phyloP scores from a whole-genome alignment of 371 early-diverging fungal genomes.

The Mucor plumbeus region DNA sequence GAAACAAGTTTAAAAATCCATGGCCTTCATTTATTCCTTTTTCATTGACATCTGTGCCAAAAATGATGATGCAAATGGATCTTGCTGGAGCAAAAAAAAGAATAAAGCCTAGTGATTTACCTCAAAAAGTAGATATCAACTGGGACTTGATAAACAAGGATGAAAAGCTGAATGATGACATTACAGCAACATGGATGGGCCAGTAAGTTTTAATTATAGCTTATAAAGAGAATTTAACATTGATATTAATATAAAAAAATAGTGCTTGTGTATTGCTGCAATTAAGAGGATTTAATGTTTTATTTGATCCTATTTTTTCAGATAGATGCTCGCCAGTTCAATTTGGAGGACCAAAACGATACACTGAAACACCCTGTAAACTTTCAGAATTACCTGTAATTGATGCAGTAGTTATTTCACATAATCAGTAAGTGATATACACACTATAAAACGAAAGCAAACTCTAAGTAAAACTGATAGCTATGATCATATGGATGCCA shows the following conservation, averaged over 20 bases:
- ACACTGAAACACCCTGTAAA: constrained; percentile 68
- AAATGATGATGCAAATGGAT: constrained; percentile 1
- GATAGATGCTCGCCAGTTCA: constrained; percentile 71
- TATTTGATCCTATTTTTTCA: constrained; percentile 79
- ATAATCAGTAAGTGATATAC: constrained; percentile 59
- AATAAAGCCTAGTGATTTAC: constrained; percentile 15
- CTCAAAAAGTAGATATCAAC: constrained; percentile 28
- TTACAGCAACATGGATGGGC: constrained; percentile 49
- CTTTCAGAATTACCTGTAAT: constrained; percentile 68
- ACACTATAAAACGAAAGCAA: neutral
- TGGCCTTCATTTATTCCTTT: constrained; percentile 30
- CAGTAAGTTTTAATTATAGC: constrained; percentile 32
- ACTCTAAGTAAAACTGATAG: constrained; percentile 9
- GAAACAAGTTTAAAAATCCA: constrained; percentile 25
- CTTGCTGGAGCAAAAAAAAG: neutral
- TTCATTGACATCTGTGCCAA: constrained; percentile 4
- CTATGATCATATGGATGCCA: constrained; percentile 78
- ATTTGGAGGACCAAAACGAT: constrained; percentile 68
- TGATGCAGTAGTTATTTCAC: constrained; percentile 75
- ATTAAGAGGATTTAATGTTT: constrained; percentile 65
- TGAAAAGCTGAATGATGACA: constrained; percentile 20
- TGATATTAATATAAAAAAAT: neutral
- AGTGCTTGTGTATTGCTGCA: constrained; percentile 69
- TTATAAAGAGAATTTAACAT: neutral
- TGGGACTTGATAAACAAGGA: constrained; percentile 23